A percentile compares a stretch with the other conserved stretches of the same genome.
phyloP scores from a whole-genome alignment of 1,139 yeast genomes.

The Suhomyces bolitotheri region DNA sequence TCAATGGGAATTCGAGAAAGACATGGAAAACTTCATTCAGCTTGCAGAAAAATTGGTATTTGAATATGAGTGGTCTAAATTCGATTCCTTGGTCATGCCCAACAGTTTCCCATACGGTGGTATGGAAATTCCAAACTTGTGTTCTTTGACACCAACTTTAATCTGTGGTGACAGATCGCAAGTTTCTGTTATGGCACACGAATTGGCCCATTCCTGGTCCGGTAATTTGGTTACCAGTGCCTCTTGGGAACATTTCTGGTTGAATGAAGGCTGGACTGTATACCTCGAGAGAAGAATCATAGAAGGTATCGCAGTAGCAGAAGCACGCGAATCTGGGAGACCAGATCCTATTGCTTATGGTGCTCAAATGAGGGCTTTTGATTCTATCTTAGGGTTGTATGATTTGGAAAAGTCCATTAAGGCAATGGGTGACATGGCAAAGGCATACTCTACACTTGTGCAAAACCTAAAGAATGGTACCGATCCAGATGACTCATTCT shows the following conservation, averaged over 20 bases:
- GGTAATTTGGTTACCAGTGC: conserved; percentile 88
- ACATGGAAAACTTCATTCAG: conserved; percentile 74
- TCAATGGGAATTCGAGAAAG: conserved; percentile 77
- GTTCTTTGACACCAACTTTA: conserved; percentile 88
- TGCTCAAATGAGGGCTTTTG: conserved; percentile 72
- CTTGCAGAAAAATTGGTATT: conserved; percentile 82
- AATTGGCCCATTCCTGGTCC: conserved; percentile 89
- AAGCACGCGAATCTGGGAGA: conserved; percentile 15
- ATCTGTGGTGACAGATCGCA: conserved; percentile 84
- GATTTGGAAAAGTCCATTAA: conserved; percentile 68
- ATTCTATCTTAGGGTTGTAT: conserved; percentile 87
- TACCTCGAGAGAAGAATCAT: conserved; percentile 83
- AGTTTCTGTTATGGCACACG: conserved; percentile 89
- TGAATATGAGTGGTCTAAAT: conserved; percentile 82
- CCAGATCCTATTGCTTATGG: conserved; percentile 49
- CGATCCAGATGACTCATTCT: conserved; percentile 90
- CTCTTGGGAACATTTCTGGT: conserved; percentile 94
- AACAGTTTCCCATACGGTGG: conserved; percentile 92
- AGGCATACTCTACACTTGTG: conserved; percentile 62
- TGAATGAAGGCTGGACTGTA: conserved; percentile 96
- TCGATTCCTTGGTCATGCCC: conserved; percentile 80
- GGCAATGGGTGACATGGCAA: conserved; percentile 55
- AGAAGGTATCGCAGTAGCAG: conserved; percentile 50
- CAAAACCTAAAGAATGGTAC: conserved; percentile 64
- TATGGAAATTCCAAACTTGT: conserved; percentile 91